Evolutionary conservation across 345 rosid species (phyloP), one percentile per base, ranked within the genome.

Genomic region (Luvunga scandens): DNA sequence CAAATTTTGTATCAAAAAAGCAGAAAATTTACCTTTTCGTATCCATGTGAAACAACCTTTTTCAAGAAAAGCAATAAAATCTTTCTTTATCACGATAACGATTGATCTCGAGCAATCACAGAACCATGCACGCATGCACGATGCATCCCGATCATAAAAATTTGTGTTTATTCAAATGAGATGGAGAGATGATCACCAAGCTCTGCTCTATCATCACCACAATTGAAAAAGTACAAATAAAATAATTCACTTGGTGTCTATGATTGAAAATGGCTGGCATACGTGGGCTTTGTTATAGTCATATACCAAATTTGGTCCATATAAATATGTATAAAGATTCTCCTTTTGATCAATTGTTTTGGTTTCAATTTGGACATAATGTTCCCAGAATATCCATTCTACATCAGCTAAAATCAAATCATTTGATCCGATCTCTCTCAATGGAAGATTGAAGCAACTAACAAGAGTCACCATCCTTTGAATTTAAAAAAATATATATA

Each of bases 341-440:
- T 42, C 2, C 25, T 28, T 53, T 55, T 71, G 30, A 69, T 48
- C 28, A 4, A 24, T 14, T 48, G 3, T 50, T 50, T 3, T 50
- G 1, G 1, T 21, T 13, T 38, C 24, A 16, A 5, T 27, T 19
- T 24, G n/a, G 7, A 21, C 13, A 21, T 72, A 31, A 72, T 59
- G 31, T 31, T 36, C 76, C 34, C 33, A 73, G 56, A 73, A 38
- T 73, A 73, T 73, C 67, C 38, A 59, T 25, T 74, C 1, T 30
- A 14, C 39, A 9, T 62, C 60, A 28, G 65, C 55, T 6, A 24
- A 73, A 57, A 57, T 10, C 31, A 33, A 72, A 33, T 27, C 38
- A 56, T 31, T 42, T 42, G 69, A 28, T 5, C 45, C 63, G n/a
- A 33, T 28, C 16, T 2, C 67, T 6, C n/a, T 1, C 0, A 31